Evolutionary conservation across 352 stramenopile genomes (phyloP), one percentile per base, ranked within the genome.

Genomic region (Elongisporangium anandrum): DNA sequence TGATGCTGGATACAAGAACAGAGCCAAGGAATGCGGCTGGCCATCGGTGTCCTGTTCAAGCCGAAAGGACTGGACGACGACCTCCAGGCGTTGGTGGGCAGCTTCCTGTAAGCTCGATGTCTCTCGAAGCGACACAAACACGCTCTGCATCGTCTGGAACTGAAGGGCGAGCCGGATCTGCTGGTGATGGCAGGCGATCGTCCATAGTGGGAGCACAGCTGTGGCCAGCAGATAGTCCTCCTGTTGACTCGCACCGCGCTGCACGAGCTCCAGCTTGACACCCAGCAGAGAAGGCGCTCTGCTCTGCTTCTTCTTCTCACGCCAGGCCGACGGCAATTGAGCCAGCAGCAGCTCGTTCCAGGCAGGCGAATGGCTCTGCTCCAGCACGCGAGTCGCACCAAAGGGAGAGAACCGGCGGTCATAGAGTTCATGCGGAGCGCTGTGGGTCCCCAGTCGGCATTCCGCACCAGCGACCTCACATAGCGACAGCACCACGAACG

Each of bases 281-380:
- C 34, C 34, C 34, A 45, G 4, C 13, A 3, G 47, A 17, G 34
- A 60, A 20, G 15, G 20, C 24, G 23, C 26, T 19, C 10, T 48
- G 56, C n/a, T 61, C 41, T 45, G 34, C 10, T 45, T 2, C 5
- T 1, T 17, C 34, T 60, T 6, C 16, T 70, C 29, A 23, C 65
- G 63, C 73, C 75, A 82, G 19, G 72, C 69, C n/a, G 69, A 20
- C 0, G 81, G 79, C 23, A 91, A 53, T n/a, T 80, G 29, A 9
- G 90, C 63, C 2, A 77, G 68, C 5, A 94, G 64, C 54, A 92
- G 20, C 55, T 94, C 85, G 57, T 91, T 94, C 81, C 80, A 94
- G 16, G 62, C 54, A 10, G 74, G 72, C 6, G 62, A 59, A 15
- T 50, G 45, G 23, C 59, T 70, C 29, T 62, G 54, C 59, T 85